Base-by-base conservation (phyloP, 1,284 basidiomycete species). In the Hymenochaete sp. region DNA sequence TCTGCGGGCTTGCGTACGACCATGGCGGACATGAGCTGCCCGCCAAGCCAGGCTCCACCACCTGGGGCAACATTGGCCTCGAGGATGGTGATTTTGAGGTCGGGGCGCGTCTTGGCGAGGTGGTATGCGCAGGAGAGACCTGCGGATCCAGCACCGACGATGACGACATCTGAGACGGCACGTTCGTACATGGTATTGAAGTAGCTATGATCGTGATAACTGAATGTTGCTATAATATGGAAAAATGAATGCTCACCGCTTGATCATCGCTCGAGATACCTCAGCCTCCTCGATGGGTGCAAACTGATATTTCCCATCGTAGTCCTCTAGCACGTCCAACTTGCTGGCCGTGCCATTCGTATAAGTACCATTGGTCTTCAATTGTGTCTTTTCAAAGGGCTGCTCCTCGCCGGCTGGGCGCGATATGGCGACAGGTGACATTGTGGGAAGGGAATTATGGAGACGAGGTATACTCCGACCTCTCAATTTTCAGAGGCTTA, bases 11-110 rank as follows among this genome's bases (percentile, higher is more conserved):
- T 90, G 51, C 85, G 79, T 45, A 90, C 79, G 38, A 90, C 85
- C 86, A 90, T 90, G 0, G 84, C 79, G 1, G 77, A 79, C 85
- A 90, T 88, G 42, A 90, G 67, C 63, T 91, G 86, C 1, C 86
- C 87, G 28, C 84, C 82, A 38, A 86, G 72, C 83, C 84, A 86
- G 16, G 81, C 82, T 40, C 83, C 79, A 48, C 80, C 81, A 39
- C 85, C 82, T n/a, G 88, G 87, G 1, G 86, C 79, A 19, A 90
- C 87, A 53, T 74, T 79, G 8, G 87, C 85, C 63, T 91, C 87
- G 53, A 90, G 66, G 58, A 91, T 86, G 19, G 88, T 88, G 56
- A 90, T 71, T 54, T 80, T 82, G 48, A 88, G 64, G 65, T 90
- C 82, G 10, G 87, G 86, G 10, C 82, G 75, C 44, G 62, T 70